Evolutionary conservation across 208 protist genomes (phyloP), one percentile per base, ranked within the genome.

Genomic region (Crithidia brevicula): DNA sequence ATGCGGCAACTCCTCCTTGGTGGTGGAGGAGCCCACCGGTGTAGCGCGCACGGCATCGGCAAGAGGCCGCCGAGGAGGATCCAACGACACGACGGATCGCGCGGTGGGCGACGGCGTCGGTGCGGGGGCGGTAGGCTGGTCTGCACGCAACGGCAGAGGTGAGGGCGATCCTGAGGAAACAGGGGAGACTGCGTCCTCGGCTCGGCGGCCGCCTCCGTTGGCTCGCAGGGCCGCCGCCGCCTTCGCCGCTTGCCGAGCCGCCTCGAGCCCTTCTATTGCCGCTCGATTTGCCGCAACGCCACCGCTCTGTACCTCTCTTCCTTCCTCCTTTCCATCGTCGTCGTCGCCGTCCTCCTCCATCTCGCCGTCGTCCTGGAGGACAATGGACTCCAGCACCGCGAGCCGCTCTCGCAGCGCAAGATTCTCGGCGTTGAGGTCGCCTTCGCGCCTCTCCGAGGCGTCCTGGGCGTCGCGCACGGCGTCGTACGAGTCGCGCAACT

Each of bases 381-480:
- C 92, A 62, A 97, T 95, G 10, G 75, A 83, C 64, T 97, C 89
- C 18, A 97, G 72, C 73, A 92, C 79, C 58, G 94, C 72, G 34
- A 97, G 88, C 7, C 92, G 81, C 59, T 97, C 92, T 6, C 88
- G 86, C 27, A 96, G 67, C 13, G 80, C 74, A 3, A 93, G 46
- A 63, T 97, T 97, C 67, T 97, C 91, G 0, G 82, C 86, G 69
- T 96, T 95, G 3, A 97, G 74, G 56, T 92, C 65, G 42, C 80
- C 76, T 57, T 96, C 82, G n/a, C 88, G 79, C 22, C 60, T 59
- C 34, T 89, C 80, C 3, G 80, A 49, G 0, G 57, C 79, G 4
- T 78, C 59, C 47, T 86, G 80, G 5, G 74, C 72, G 5, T 64
- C 81, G 25, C 73, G 79, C 28, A 89, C 52, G 0, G 65, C 63